Conservation (phyloP, 208 protist genomes). For the Leishmania braziliensis region DNA sequence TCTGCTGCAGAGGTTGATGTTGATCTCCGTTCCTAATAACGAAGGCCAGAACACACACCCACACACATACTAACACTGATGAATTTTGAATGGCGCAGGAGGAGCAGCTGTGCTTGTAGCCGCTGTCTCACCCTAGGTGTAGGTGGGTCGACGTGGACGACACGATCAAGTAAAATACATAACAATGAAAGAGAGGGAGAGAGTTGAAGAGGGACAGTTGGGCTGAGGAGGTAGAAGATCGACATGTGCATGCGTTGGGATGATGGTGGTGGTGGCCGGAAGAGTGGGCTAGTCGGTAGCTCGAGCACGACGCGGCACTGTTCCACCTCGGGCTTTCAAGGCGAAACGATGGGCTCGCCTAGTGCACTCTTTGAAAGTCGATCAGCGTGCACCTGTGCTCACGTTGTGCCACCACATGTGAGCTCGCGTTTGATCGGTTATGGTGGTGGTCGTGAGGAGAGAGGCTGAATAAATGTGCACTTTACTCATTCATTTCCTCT, state of each 20-base stretch:
- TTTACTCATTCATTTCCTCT: background rate
- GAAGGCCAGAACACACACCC: background rate
- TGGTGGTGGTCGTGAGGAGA: background rate
- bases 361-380: background rate
- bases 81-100: background rate
- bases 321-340: background rate
- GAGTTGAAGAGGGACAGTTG: background rate
- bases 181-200: background rate
- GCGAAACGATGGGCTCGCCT: background rate
- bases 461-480: background rate
- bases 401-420: background rate
- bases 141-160: background rate
- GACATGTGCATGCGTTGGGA: background rate
- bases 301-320: background rate
- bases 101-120: background rate
- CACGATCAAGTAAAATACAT: background rate
- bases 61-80: background rate
- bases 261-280: background rate
- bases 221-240: background rate
- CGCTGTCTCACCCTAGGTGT: background rate
- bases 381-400: background rate
- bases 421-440: background rate
- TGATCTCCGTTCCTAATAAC: background rate
- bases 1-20: background rate
- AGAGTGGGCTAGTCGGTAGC: background rate